Evolutionary conservation across 2,329 filamentous ascomycete species (phyloP).

Genomic region (Apiospora kogelbergensis): DNA sequence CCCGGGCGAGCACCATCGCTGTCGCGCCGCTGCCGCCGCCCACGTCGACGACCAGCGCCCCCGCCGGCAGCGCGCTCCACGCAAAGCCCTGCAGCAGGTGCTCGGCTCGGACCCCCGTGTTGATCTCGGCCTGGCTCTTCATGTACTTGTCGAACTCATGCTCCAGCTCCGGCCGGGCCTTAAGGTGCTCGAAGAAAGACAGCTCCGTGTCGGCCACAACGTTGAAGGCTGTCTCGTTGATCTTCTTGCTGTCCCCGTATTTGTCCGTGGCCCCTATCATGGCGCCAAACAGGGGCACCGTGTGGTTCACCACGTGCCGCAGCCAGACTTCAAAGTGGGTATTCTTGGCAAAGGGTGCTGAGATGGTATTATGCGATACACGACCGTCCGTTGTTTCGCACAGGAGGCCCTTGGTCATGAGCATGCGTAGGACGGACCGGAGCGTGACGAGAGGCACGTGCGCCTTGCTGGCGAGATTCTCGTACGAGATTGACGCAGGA

Average conservation of each 20-base stretch:
- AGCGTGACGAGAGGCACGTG: constrained; percentile 8
- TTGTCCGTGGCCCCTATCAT: neutral
- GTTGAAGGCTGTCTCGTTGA: constrained; percentile 17
- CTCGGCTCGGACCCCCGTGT: constrained; percentile 23
- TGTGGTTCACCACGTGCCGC: constrained; percentile 21
- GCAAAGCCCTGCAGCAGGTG: constrained; percentile 35
- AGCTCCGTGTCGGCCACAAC: constrained; percentile 15
- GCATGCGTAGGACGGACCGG: constrained; percentile 26
- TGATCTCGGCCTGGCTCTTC: constrained; percentile 26
- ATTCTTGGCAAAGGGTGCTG: constrained; percentile 23
- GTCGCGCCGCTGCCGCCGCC: constrained; percentile 32
- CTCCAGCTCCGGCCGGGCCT: constrained; percentile 17
- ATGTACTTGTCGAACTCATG: constrained; percentile 28
- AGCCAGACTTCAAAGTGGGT: constrained; percentile 24
- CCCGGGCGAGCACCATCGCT: constrained; percentile 26
- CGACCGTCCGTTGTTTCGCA: constrained; percentile 23
- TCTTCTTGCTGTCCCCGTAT: neutral
- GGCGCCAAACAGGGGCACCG: neutral
- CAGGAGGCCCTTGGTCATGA: constrained; percentile 32
- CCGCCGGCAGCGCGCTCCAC: constrained; percentile 31
- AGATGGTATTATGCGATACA: constrained; percentile 30
- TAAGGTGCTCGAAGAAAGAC: constrained; percentile 31
- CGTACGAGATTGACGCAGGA: neutral
- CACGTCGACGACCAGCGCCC: constrained; percentile 26
- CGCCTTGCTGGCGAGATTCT: constrained; percentile 10